Evolutionary conservation across 495 filamentous ascomycete species (phyloP).

Genomic region (Astrothelium macrocarpum): DNA sequence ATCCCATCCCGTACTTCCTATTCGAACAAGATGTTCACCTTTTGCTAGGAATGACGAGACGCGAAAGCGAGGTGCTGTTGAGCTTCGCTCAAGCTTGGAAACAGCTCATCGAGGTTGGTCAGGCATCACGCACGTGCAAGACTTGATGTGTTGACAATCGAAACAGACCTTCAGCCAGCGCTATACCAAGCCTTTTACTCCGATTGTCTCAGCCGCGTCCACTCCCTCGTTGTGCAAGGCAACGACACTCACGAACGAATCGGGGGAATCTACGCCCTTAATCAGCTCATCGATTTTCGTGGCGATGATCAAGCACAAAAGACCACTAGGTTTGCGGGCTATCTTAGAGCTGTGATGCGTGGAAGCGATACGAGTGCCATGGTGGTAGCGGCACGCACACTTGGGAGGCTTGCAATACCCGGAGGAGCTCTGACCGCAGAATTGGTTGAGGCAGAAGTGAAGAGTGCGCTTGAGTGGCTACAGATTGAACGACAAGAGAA

Average conservation of each 20-base stretch:
- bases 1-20: too few species aligned
- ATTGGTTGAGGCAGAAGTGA: slow-evolving; percentile 91
- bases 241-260: slow-evolving; percentile 78
- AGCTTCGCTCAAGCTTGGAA: slow-evolving; percentile 23
- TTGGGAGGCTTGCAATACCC: slow-evolving; percentile 82
- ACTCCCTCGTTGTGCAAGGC: slow-evolving; percentile 63
- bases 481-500: slow-evolving; percentile 92
- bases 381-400: slow-evolving; percentile 72
- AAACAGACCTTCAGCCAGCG: slow-evolving; percentile 62
- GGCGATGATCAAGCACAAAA: slow-evolving; percentile 90
- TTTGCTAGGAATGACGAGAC: slow-evolving; percentile 24
- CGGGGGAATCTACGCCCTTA: slow-evolving; percentile 84
- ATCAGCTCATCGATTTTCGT: slow-evolving; percentile 87
- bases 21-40: neutral
- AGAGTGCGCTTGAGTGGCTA: slow-evolving; percentile 88
- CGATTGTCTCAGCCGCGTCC: slow-evolving; percentile 64
- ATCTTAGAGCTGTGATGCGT: slow-evolving; percentile 75
- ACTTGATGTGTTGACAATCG: slow-evolving; percentile 11
- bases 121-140: neutral
- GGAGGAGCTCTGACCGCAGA: slow-evolving; percentile 93
- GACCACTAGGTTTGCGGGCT: slow-evolving; percentile 83
- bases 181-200: slow-evolving; percentile 73
- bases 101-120: slow-evolving; percentile 25
- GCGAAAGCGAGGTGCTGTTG: slow-evolving; percentile 21
- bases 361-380: slow-evolving; percentile 83